These are phyloP conservation scores for Mikania micrantha DNA, from an alignment of 129 eudicot species.

Conservation along the genomic window DNA sequence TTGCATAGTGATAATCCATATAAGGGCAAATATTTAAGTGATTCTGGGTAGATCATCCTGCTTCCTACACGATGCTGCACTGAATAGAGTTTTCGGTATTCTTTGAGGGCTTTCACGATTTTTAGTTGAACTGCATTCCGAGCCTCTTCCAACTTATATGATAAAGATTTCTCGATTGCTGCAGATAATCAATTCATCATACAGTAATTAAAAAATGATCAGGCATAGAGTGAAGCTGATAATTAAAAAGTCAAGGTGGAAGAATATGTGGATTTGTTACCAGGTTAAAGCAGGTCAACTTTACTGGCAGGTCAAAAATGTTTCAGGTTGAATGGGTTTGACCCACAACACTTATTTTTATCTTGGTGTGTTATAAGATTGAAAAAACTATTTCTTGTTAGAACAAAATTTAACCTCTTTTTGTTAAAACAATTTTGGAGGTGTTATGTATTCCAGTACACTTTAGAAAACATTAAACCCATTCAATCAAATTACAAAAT, in stretches of 20 bases:
- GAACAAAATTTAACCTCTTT: background rate
- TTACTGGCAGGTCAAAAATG: background rate
- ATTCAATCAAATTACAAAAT: background rate
- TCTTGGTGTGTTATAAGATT: background rate
- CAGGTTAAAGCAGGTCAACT: background rate
- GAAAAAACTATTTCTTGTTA: background rate
- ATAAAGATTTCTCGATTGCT: constrained; percentile 85
- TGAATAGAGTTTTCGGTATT: constrained; percentile 82
- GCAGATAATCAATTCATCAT: constrained; percentile 18
- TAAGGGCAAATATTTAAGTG: constrained; percentile 64
- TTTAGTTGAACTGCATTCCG: constrained; percentile 54
- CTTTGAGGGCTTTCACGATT: constrained; percentile 86
- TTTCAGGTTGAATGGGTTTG: background rate
- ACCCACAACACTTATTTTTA: background rate
- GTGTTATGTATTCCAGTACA: background rate
- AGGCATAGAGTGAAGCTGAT: background rate
- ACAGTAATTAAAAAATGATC: background rate
- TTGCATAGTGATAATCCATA: constrained; percentile 73
- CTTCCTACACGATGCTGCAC: constrained; percentile 80
- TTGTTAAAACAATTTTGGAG: background rate
- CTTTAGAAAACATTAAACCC: background rate
- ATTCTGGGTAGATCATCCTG: constrained; percentile 98
- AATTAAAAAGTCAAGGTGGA: background rate
- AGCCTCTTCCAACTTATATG: constrained; percentile 89
- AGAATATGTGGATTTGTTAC: background rate